Percentiles rank a stretch among this genome's conserved stretches.
These are phyloP conservation scores for Bryoerythrophyllum caledonicum DNA, from an alignment of 225 moss, liverwort and hornwort genomes.

Conservation along the genomic window DNA sequence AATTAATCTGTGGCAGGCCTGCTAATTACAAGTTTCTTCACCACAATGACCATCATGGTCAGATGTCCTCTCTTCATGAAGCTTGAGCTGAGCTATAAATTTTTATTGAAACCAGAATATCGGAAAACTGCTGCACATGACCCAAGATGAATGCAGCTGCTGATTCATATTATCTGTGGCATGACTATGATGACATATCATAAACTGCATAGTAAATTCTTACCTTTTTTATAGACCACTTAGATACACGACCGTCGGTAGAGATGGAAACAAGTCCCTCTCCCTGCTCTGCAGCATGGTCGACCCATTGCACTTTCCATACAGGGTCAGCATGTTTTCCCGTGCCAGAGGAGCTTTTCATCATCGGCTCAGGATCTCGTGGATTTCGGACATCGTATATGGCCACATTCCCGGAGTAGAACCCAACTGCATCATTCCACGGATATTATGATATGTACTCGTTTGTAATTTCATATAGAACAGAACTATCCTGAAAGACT, in stretches of 20 bases:
- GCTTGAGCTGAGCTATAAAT: background rate
- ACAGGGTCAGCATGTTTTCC: conserved; percentile 91
- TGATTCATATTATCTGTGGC: background rate
- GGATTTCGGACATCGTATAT: conserved; percentile 89
- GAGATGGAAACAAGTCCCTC: conserved; percentile 88
- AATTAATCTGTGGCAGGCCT: background rate
- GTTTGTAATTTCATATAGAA: too few relatives aligned
- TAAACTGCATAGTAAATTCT: background rate
- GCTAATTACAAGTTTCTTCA: background rate
- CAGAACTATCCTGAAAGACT: background rate
- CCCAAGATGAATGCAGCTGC: background rate
- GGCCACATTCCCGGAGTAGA: conserved; percentile 86
- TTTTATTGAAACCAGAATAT: background rate
- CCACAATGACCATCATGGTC: background rate
- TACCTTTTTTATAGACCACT: conserved; percentile 96
- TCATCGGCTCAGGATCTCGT: conserved; percentile 73
- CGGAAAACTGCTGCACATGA: background rate
- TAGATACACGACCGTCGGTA: conserved; percentile 94
- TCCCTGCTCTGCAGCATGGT: conserved; percentile 77
- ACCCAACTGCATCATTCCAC: conserved; percentile 63
- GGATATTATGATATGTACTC: background rate
- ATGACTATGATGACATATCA: background rate
- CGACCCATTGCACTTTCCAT: conserved; percentile 96
- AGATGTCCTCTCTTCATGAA: background rate
- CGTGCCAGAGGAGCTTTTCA: conserved; percentile 72